A percentile compares a stretch with the other conserved stretches of the same genome.
Evolutionary conservation across 1,139 yeast genomes (phyloP).

Genomic region (Nematodospora anomalae): DNA sequence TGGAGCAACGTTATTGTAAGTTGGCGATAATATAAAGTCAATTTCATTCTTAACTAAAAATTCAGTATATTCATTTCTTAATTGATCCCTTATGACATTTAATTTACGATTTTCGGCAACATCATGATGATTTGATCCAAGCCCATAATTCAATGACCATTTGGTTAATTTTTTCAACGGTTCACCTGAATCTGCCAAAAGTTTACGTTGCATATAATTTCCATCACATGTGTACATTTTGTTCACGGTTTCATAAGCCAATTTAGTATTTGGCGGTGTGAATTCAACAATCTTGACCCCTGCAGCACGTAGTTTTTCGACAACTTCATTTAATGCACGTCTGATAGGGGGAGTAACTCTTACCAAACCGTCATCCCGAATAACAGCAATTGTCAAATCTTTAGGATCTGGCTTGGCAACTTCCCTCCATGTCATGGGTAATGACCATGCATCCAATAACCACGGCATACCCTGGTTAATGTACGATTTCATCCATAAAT

Average conservation of each 20-base stretch:
- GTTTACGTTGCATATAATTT: conserved; percentile 50
- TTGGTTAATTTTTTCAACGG: conserved; percentile 60
- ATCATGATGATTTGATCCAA: conserved; percentile 47
- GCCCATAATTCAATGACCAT: conserved; percentile 59
- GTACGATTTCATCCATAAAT: conserved; percentile 57
- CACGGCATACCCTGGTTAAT: conserved; percentile 69
- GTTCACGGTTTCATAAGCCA: conserved; percentile 53
- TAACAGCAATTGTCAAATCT: conserved; percentile 37
- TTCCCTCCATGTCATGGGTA: conserved; percentile 64
- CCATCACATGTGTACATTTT: conserved; percentile 61
- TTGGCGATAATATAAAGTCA: conserved; percentile 69
- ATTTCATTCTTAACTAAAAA: conserved; percentile 54
- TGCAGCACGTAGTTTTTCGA: conserved; percentile 28
- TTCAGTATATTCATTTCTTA: conserved; percentile 55
- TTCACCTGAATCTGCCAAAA: conserved; percentile 63
- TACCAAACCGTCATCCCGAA: conserved; percentile 42
- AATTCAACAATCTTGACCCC: conserved; percentile 41
- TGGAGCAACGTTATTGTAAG: conserved; percentile 73
- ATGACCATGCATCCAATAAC: conserved; percentile 55
- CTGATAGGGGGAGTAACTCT: conserved; percentile 57
- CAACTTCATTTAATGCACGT: conserved; percentile 31
- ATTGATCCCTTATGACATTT: conserved; percentile 49
- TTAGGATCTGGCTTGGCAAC: conserved; percentile 45
- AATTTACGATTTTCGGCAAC: conserved; percentile 50
- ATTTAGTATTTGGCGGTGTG: conserved; percentile 50